phyloP scores from a whole-genome alignment of 352 stramenopile genomes.

The Pilasporangium apinafurcum region DNA sequence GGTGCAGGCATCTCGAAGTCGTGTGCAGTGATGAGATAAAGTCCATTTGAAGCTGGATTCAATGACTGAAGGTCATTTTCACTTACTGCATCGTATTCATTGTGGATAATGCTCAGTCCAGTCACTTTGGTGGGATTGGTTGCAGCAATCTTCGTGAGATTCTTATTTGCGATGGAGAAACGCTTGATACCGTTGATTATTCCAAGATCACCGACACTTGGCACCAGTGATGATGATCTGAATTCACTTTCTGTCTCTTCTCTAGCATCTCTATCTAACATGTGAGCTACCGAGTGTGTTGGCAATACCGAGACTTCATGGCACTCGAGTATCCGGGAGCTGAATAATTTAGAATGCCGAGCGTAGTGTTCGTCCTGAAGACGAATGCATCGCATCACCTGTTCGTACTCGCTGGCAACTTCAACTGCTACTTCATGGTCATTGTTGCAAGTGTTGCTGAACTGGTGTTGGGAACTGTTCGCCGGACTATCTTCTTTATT shows the following conservation, averaged over 20 bases:
- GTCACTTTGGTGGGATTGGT: background rate
- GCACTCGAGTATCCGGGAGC: conserved; percentile 49
- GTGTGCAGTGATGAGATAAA: conserved; percentile 16
- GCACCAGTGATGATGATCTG: background rate
- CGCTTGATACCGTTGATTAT: conserved; percentile 40
- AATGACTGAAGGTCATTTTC: too few species aligned
- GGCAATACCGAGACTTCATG: conserved; percentile 51
- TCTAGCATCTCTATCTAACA: background rate
- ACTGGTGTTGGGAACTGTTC: too few species aligned
- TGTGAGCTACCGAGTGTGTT: background rate
- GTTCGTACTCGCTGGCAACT: conserved; percentile 12
- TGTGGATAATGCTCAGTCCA: background rate
- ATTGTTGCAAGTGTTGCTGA: too few species aligned
- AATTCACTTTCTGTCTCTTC: too few species aligned
- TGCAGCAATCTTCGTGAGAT: conserved; percentile 1
- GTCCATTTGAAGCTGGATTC: conserved; percentile 18
- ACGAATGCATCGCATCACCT: conserved; percentile 27
- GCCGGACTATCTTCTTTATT: too few species aligned
- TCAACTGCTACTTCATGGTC: background rate
- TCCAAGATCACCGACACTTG: conserved; percentile 17
- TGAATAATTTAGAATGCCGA: conserved; percentile 56
- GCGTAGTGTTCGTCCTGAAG: conserved; percentile 65
- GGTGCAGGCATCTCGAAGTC: conserved; percentile 40
- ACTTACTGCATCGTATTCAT: too few species aligned
- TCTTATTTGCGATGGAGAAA: conserved; percentile 17